These are phyloP conservation scores for Daldinia caldariorum DNA, from an alignment of 495 filamentous ascomycete genomes.

Conservation along the genomic window DNA sequence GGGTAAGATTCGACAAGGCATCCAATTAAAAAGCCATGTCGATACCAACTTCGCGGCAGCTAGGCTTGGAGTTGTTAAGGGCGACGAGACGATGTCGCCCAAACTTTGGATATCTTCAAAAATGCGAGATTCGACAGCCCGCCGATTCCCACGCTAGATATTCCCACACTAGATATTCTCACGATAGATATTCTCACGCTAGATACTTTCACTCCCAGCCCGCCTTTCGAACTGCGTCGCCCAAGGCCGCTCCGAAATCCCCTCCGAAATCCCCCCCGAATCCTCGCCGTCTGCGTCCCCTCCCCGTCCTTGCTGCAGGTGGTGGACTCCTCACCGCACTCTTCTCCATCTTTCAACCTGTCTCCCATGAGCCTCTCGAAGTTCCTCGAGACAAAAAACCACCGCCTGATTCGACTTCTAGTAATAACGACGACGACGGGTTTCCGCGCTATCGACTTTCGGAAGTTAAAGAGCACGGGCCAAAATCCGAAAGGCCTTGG, in stretches of 20 bases:
- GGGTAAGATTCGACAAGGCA: neutral
- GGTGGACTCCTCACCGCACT: slow-evolving; percentile 42
- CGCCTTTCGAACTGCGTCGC: slow-evolving; percentile 18
- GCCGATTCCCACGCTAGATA: neutral
- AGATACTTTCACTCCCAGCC: slow-evolving; percentile 17
- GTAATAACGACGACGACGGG: slow-evolving; percentile 46
- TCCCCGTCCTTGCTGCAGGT: slow-evolving; percentile 41
- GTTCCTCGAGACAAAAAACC: slow-evolving; percentile 10
- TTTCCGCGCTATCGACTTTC: slow-evolving; percentile 58
- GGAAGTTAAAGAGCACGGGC: slow-evolving; percentile 60
- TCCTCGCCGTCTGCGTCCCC: slow-evolving; percentile 30
- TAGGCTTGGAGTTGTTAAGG: slow-evolving; percentile 24
- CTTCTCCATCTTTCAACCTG: slow-evolving; percentile 40
- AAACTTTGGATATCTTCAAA: slow-evolving; percentile 8
- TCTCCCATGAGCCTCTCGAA: slow-evolving; percentile 35
- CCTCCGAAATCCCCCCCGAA: slow-evolving; percentile 4
- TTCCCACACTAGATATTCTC: no score
- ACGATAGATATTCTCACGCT: neutral
- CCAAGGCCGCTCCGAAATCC: slow-evolving; percentile 22
- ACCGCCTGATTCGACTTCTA: slow-evolving; percentile 23
- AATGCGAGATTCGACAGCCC: slow-evolving; percentile 9
- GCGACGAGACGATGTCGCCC: slow-evolving; percentile 14
- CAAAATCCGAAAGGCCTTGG: slow-evolving; percentile 59
- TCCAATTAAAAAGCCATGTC: slow-evolving; percentile 31
- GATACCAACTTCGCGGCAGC: slow-evolving; percentile 22